Percentiles rank a stretch among this genome's conserved stretches.
Conservation (phyloP, 441 rosid genomes). For the Corymbia calophylla region DNA sequence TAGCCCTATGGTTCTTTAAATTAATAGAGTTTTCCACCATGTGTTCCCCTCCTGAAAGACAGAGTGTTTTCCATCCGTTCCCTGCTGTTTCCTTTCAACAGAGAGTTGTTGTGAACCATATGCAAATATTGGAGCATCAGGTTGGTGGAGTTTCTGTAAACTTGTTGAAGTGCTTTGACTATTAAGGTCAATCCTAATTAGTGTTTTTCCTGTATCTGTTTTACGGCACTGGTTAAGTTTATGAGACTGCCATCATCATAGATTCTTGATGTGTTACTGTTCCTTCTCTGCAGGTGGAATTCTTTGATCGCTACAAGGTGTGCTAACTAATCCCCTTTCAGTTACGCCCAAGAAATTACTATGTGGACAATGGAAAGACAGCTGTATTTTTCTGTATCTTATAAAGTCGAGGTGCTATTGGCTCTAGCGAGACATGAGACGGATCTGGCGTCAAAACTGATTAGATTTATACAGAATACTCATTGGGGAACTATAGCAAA, state of each 20-base stretch:
- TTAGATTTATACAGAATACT: neutral
- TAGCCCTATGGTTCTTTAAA: neutral
- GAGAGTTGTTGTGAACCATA: neutral
- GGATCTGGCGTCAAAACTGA: neutral
- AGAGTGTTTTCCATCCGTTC: neutral
- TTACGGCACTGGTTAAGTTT: neutral
- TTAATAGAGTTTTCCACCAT: neutral
- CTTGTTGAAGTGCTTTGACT: neutral
- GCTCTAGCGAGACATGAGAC: neutral
- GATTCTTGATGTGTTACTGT: neutral
- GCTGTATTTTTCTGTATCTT: neutral
- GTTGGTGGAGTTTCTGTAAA: neutral
- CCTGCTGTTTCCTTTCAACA: neutral
- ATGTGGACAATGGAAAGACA: neutral
- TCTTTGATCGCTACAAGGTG: slow-evolving; percentile 83
- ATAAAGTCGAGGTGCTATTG: neutral
- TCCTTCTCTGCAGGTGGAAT: slow-evolving; percentile 54
- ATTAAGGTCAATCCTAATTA: neutral
- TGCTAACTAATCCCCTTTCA: neutral
- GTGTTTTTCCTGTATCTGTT: neutral
- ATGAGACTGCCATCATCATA: neutral
- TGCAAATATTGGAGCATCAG: neutral
- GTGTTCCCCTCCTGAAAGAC: neutral
- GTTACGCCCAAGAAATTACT: neutral
- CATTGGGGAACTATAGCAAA: neutral